Evolutionary conservation across 2,329 filamentous ascomycete genomes (phyloP).

Genomic region (Escovopsis weberi): DNA sequence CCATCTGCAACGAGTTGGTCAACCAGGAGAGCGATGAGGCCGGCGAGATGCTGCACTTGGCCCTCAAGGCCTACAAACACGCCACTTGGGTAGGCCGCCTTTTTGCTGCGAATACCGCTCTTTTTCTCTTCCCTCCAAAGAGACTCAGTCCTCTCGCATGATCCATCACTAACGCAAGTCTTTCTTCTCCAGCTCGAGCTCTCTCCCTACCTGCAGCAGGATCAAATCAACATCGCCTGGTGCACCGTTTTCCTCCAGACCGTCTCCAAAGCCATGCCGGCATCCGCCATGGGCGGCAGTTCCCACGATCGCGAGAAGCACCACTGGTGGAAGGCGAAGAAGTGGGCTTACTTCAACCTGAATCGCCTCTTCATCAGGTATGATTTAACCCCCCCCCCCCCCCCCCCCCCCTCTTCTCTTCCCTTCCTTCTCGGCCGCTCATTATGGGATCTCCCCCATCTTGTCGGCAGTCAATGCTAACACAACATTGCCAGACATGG

Average conservation of each 20-base stretch:
- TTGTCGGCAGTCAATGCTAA: not conserved
- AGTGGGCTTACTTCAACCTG: slow-evolving; percentile 96
- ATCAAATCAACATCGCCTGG: slow-evolving; percentile 82
- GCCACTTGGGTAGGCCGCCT: slow-evolving; percentile 67
- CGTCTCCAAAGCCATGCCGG: slow-evolving; percentile 70
- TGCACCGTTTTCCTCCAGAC: slow-evolving; percentile 89
- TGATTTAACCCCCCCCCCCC: not conserved
- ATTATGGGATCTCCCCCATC: not conserved
- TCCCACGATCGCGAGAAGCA: slow-evolving; percentile 78
- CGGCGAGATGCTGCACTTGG: slow-evolving; percentile 89
- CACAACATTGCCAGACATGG: slow-evolving; percentile 55
- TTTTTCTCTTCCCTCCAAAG: too few species aligned
- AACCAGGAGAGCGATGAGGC: slow-evolving; percentile 88
- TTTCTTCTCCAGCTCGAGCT: slow-evolving; percentile 62
- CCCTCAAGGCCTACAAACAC: slow-evolving; percentile 96
- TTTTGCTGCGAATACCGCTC: too few species aligned
- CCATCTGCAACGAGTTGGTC: slow-evolving; percentile 77
- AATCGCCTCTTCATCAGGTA: slow-evolving; percentile 90
- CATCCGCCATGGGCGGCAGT: slow-evolving; percentile 69
- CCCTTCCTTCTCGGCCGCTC: too few species aligned
- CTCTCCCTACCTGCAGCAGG: slow-evolving; percentile 59
- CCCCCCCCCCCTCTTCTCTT: too few species aligned
- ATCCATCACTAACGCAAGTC: not conserved
- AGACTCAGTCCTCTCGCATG: not conserved
- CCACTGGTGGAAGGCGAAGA: slow-evolving; percentile 99